These are phyloP conservation scores for Nakazawaea anatomiae DNA, from an alignment of 805 yeast genomes.

Conservation along the genomic window DNA sequence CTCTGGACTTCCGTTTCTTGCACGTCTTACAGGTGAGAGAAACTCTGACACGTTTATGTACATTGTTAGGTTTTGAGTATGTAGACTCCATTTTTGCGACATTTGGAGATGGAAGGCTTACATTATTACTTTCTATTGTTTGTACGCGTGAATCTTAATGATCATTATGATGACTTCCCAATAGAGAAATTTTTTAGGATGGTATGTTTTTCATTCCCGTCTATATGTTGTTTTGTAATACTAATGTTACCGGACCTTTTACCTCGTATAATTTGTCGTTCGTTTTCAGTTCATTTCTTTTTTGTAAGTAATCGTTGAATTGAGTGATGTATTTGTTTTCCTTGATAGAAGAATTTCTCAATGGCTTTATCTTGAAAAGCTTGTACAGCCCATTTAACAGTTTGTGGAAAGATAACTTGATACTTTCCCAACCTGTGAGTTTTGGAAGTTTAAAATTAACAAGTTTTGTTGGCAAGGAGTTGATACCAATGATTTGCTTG, in stretches of 20 bases:
- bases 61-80: background rate
- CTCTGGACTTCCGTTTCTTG: constrained; percentile 38
- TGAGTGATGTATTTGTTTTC: background rate
- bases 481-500: constrained; percentile 2
- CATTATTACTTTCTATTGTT: too few relatives aligned
- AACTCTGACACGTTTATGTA: constrained; percentile 21
- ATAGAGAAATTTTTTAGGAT: background rate
- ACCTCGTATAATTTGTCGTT: constrained; percentile 4
- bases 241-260: constrained; percentile 6
- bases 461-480: background rate
- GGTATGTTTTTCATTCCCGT: background rate
- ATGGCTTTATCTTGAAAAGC: background rate
- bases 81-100: too few relatives aligned
- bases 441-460: constrained; percentile 1
- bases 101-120: too few relatives aligned
- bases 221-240: constrained; percentile 6
- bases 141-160: too few relatives aligned
- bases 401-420: background rate
- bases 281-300: background rate
- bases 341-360: background rate
- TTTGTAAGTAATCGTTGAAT: background rate
- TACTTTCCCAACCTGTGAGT: background rate
- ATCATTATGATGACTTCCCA: background rate
- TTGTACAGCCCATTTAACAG: background rate
- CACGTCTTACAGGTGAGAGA: constrained; percentile 42